Conservation (phyloP, 1,139 yeast species). For the Suhomyces taliae region DNA sequence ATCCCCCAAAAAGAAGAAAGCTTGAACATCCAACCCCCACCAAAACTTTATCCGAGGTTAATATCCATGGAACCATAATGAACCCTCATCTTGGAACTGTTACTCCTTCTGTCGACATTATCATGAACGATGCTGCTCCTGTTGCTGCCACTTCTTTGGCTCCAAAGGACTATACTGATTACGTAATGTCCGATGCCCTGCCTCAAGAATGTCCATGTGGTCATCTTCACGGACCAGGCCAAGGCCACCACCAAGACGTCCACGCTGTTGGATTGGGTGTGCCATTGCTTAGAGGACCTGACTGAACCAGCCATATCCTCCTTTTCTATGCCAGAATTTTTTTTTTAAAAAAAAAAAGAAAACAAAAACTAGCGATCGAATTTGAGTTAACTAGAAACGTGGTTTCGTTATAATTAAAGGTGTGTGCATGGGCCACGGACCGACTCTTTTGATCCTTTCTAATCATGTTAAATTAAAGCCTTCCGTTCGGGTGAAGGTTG, state of each 20-base stretch:
- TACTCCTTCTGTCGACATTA: slow-evolving; percentile 8
- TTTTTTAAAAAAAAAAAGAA: no score
- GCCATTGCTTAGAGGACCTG: slow-evolving; percentile 38
- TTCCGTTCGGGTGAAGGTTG: background rate
- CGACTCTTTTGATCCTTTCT: no score
- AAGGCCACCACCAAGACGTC: slow-evolving; percentile 28
- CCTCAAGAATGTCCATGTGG: slow-evolving; percentile 33
- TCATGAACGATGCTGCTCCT: background rate
- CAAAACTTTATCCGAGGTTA: background rate
- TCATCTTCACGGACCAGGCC: slow-evolving; percentile 38
- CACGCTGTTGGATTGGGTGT: slow-evolving; percentile 31
- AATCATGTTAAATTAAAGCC: no score
- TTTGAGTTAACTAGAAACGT: no score
- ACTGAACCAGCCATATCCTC: slow-evolving; percentile 13
- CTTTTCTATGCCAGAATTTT: no score
- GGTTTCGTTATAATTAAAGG: no score
- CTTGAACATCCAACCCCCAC: slow-evolving; percentile 13
- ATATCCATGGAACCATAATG: slow-evolving; percentile 10
- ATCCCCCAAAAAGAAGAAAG: slow-evolving; percentile 11
- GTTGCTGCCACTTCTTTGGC: background rate
- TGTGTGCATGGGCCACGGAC: no score
- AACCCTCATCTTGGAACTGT: slow-evolving; percentile 12
- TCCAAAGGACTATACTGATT: background rate
- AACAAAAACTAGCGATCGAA: no score
- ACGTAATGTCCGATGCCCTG: slow-evolving; percentile 2